phyloP scores from a whole-genome alignment of 805 yeast genomes.

The Starmerella apis region DNA sequence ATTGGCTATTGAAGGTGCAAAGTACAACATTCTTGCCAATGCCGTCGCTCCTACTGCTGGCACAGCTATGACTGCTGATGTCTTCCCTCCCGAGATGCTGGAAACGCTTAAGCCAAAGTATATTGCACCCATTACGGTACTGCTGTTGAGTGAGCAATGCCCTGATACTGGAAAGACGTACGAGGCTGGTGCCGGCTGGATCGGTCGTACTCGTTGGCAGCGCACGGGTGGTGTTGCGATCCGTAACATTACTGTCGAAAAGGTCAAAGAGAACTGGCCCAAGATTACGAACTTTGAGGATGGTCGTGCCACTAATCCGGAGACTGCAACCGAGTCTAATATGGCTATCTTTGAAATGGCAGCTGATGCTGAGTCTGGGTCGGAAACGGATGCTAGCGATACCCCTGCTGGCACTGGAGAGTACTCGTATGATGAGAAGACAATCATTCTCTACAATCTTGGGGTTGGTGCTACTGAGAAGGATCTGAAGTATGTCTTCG shows the following conservation, averaged over 20 bases:
- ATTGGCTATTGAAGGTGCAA: slow-evolving; percentile 83
- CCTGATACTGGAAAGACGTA: slow-evolving; percentile 70
- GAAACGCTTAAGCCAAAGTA: slow-evolving; percentile 76
- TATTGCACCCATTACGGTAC: slow-evolving; percentile 82
- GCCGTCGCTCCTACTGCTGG: slow-evolving; percentile 96
- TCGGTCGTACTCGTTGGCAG: slow-evolving; percentile 91
- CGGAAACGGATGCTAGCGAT: slow-evolving; percentile 33
- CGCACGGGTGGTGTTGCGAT: slow-evolving; percentile 74
- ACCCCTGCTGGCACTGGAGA: slow-evolving; percentile 41
- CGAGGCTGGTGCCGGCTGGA: slow-evolving; percentile 96
- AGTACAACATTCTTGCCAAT: slow-evolving; percentile 61
- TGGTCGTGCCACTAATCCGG: slow-evolving; percentile 45
- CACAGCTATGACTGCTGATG: slow-evolving; percentile 89
- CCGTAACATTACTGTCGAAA: slow-evolving; percentile 51
- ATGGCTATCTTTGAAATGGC: slow-evolving; percentile 53
- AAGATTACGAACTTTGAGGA: slow-evolving; percentile 55
- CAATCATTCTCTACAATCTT: slow-evolving; percentile 72
- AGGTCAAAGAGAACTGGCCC: slow-evolving; percentile 55
- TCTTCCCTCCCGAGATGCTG: slow-evolving; percentile 68
- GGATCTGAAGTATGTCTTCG: slow-evolving; percentile 72
- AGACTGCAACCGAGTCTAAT: slow-evolving; percentile 63
- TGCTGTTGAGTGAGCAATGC: slow-evolving; percentile 63
- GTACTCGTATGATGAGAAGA: slow-evolving; percentile 54
- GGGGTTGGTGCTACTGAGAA: slow-evolving; percentile 76
- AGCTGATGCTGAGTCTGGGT: slow-evolving; percentile 38